These are phyloP conservation scores for Lathyrus sativus DNA, from an alignment of 306 rosid genomes.

Conservation along the genomic window DNA sequence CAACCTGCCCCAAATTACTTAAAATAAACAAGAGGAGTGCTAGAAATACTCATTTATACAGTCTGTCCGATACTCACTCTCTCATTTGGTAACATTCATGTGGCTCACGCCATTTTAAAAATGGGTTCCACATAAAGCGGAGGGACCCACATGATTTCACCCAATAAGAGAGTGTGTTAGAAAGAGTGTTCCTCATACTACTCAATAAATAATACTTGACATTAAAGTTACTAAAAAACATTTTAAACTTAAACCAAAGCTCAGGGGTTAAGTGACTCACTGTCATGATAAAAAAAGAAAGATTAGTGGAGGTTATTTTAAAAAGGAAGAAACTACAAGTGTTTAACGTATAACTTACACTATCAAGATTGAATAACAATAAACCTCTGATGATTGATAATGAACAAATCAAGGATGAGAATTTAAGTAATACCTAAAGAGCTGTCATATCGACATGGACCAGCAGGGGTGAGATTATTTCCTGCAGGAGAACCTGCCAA, in stretches of 20 bases:
- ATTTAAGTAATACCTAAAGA: constrained; percentile 69
- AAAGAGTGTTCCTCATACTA: no score
- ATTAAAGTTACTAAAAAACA: not conserved
- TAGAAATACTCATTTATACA: no score
- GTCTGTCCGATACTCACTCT: no score
- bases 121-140: no score
- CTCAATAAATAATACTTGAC: not conserved
- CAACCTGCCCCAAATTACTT: not conserved
- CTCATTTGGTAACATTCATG: no score
- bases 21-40: not conserved
- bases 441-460: constrained; percentile 99
- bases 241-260: constrained; percentile 23
- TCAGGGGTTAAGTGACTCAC: not conserved
- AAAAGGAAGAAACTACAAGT: not conserved
- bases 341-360: no score
- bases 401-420: constrained; percentile 25
- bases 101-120: no score
- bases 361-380: not conserved
- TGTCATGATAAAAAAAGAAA: not conserved
- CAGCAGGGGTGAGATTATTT: constrained; percentile 82
- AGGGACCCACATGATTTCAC: no score
- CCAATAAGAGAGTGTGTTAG: no score
- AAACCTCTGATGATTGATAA: constrained; percentile 29
- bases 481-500: constrained; percentile 90
- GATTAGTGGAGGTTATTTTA: not conserved